A percentile compares a stretch with the other conserved stretches of the same genome.
Evolutionary conservation across 2,329 filamentous ascomycete genomes (phyloP).

Genomic region (Delphinella strobiligena): DNA sequence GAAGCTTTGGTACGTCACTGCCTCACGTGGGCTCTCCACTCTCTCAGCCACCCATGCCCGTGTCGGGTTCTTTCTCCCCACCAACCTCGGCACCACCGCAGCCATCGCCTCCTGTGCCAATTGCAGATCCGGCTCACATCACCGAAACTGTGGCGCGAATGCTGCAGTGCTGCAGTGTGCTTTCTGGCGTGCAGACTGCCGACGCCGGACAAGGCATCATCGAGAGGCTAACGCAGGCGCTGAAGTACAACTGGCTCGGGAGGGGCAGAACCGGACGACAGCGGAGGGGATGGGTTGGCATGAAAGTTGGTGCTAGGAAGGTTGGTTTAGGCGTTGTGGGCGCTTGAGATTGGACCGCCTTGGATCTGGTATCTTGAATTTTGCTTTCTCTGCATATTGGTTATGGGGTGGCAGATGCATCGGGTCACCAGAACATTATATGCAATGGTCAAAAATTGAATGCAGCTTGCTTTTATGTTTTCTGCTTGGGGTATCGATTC

Average conservation of each 20-base stretch:
- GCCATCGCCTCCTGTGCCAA: conserved; percentile 10
- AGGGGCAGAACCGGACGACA: conserved; percentile 81
- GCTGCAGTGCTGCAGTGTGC: conserved; percentile 89
- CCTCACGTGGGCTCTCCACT: conserved; percentile 20
- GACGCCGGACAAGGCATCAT: conserved; percentile 69
- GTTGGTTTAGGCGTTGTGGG: background rate
- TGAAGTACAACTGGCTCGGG: conserved; percentile 96
- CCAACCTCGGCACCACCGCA: conserved; percentile 3
- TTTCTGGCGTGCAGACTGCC: conserved; percentile 61
- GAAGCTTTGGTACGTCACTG: conserved; percentile 31
- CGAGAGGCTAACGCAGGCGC: conserved; percentile 68
- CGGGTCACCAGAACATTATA: too few relatives aligned
- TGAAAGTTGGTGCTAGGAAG: conserved; percentile 24
- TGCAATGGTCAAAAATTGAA: too few relatives aligned
- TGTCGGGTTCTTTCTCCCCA: conserved; percentile 11
- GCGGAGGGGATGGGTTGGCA: conserved; percentile 76
- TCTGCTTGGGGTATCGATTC: too few relatives aligned
- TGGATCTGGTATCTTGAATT: too few relatives aligned
- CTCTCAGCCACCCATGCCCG: conserved; percentile 10
- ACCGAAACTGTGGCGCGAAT: conserved; percentile 92
- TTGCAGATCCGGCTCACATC: conserved; percentile 49
- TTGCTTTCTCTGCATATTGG: too few relatives aligned
- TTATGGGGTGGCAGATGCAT: too few relatives aligned
- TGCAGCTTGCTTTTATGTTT: too few relatives aligned
- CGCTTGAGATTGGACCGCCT: background rate